Evolutionary conservation across 2,329 filamentous ascomycete species (phyloP).

Genomic region (Cladobotryum mycophilum): DNA sequence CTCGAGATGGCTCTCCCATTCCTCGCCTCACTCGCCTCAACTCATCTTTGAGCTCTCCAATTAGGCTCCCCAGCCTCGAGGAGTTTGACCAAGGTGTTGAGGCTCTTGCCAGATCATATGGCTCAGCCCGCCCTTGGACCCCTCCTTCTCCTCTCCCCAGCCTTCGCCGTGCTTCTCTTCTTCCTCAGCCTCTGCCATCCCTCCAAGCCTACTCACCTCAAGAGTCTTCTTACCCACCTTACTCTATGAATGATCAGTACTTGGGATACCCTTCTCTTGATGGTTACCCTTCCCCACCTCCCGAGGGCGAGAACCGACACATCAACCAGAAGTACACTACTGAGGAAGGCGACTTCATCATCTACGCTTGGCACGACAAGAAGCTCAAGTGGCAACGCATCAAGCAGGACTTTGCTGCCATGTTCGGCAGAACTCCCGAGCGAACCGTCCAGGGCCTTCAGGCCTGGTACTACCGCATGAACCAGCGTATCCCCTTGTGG

Average conservation of each 20-base stretch:
- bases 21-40: constrained; percentile 17
- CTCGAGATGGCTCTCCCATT: constrained; percentile 22
- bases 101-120: constrained; percentile 26
- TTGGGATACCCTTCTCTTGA: constrained; percentile 19
- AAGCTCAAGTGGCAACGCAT: constrained; percentile 37
- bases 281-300: constrained; percentile 30
- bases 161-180: constrained; percentile 17
- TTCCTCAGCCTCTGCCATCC: constrained; percentile 20
- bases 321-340: constrained; percentile 40
- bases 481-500: constrained; percentile 35
- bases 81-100: constrained; percentile 35
- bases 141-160: constrained; percentile 24
- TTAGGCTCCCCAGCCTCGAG: constrained; percentile 30
- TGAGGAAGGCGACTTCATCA: constrained; percentile 38
- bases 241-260: constrained; percentile 19
- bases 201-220: constrained; percentile 16
- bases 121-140: constrained; percentile 21
- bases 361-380: constrained; percentile 39
- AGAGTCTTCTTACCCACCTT: constrained; percentile 16
- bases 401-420: constrained; percentile 33
- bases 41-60: constrained; percentile 11
- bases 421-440: constrained; percentile 32
- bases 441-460: constrained; percentile 36
- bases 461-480: constrained; percentile 39
- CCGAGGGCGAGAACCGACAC: constrained; percentile 31